Evolutionary conservation across 306 rosid genomes (phyloP).

Genomic region (Geum urbanum): DNA sequence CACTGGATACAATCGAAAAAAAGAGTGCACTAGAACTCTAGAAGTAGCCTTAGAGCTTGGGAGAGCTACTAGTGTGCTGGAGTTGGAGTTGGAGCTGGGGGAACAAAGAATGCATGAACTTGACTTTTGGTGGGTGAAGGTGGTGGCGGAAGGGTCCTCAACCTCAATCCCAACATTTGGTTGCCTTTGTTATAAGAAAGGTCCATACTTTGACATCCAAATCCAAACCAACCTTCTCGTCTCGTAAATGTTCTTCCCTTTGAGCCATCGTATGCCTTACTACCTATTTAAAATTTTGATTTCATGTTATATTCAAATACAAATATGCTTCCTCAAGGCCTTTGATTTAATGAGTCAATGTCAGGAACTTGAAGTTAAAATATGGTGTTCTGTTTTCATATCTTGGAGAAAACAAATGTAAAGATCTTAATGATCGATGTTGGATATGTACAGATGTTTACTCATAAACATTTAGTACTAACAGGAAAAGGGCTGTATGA

Average conservation of each 20-base stretch:
- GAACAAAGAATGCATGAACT: not conserved
- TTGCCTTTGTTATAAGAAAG: not conserved
- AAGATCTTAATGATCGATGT: not conserved
- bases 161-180: constrained; percentile 1
- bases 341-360: no score
- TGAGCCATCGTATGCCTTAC: not conserved
- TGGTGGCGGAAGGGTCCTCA: not conserved
- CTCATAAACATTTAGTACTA: no score
- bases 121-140: not conserved
- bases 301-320: not conserved
- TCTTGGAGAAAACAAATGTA: not conserved
- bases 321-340: no score
- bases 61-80: not conserved
- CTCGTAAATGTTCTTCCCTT: not conserved
- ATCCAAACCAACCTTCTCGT: not conserved
- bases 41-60: no score
- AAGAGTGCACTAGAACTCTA: no score
- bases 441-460: not conserved
- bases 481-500: not conserved
- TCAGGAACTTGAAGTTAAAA: no score
- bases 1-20: no score
- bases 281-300: not conserved
- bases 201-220: not conserved
- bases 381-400: no score
- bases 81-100: not conserved